Evolutionary conservation across 192 early-diverging fungal genomes (phyloP).

Genomic region (Globomyces pollinis-pini): DNA sequence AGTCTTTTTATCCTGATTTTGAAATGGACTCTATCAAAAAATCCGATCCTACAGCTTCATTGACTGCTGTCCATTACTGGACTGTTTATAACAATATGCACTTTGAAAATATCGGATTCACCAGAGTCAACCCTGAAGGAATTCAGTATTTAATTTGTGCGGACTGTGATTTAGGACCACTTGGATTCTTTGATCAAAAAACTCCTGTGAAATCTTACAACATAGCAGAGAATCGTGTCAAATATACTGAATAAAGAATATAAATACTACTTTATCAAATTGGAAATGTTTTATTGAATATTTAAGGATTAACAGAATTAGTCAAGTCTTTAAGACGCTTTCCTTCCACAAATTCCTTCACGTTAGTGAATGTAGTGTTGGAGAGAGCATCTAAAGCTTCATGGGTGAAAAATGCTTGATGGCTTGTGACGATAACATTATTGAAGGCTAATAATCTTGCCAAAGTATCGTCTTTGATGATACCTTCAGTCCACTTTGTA

Average conservation of each 20-base stretch:
- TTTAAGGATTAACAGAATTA: conserved; percentile 18
- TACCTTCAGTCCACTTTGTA: conserved; percentile 22
- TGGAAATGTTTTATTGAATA: not conserved
- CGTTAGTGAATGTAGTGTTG: conserved; percentile 26
- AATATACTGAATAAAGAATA: conserved; percentile 13
- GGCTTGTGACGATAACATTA: conserved; percentile 39
- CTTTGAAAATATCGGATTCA: conserved; percentile 37
- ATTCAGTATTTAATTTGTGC: conserved; percentile 28
- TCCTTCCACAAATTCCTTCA: conserved; percentile 23
- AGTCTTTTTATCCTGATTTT: too few relatives aligned
- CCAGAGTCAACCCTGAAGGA: conserved; percentile 13
- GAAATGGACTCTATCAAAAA: too few relatives aligned
- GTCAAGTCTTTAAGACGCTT: conserved; percentile 27
- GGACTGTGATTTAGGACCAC: conserved; percentile 32
- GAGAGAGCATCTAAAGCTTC: conserved; percentile 38
- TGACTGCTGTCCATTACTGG: too few relatives aligned
- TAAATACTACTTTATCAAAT: too few relatives aligned
- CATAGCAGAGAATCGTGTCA: not conserved
- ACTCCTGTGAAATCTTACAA: not conserved
- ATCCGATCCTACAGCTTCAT: too few relatives aligned
- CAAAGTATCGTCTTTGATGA: conserved; percentile 35
- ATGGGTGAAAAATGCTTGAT: conserved; percentile 43
- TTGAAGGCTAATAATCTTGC: conserved; percentile 31
- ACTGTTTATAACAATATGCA: conserved; percentile 28
- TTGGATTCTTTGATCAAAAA: conserved; percentile 15